Conservation (phyloP, 495 filamentous ascomycete genomes). For the Penicillium cosmopolitanum region DNA sequence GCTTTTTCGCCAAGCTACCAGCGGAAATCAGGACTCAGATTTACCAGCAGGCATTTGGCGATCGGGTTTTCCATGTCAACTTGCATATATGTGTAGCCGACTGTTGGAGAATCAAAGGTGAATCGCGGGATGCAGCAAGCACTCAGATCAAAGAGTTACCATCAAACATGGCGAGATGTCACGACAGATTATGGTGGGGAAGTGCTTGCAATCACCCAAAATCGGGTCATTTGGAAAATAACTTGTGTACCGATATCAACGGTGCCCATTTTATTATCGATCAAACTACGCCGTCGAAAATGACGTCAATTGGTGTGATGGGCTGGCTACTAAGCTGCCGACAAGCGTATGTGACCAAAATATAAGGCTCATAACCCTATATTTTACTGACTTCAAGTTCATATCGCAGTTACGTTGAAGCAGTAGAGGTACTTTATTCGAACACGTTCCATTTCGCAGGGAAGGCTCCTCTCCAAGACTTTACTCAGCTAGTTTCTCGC, state of each 20-base stretch:
- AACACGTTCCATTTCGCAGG: not conserved
- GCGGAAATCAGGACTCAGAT: not conserved
- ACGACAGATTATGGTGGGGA: not conserved
- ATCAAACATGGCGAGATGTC: not conserved
- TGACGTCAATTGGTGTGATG: not conserved
- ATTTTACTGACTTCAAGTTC: not conserved
- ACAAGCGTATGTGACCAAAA: not conserved
- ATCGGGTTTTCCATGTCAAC: not conserved
- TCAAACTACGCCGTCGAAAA: not conserved
- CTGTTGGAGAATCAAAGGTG: not conserved
- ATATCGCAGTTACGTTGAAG: not conserved
- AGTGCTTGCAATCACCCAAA: not conserved
- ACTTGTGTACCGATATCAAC: not conserved
- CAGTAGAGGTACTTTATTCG: not conserved
- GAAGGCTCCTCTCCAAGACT: not conserved
- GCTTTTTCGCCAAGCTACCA: not conserved
- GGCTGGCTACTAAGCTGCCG: not conserved
- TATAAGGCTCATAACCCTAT: not conserved
- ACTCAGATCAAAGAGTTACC: not conserved
- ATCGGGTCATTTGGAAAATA: not conserved
- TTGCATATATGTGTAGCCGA: not conserved
- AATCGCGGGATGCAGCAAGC: not conserved
- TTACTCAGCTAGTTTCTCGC: not conserved
- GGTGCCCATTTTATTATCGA: not conserved
- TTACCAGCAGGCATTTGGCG: not conserved